phyloP scores from a whole-genome alignment of 2,329 filamentous ascomycete species.

The Trichoderma harzianum region DNA sequence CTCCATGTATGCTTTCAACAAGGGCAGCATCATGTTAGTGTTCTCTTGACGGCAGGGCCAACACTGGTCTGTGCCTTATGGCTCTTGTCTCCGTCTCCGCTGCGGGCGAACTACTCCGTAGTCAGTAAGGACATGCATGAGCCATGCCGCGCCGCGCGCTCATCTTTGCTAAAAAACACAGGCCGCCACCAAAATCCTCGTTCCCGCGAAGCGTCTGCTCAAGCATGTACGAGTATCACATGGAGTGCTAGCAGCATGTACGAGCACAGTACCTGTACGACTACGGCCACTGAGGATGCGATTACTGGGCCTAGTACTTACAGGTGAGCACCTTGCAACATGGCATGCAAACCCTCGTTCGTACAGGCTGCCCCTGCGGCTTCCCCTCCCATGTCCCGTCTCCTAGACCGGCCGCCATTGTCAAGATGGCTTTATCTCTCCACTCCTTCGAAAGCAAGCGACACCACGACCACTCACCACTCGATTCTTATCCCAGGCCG shows the following conservation, averaged over 20 bases:
- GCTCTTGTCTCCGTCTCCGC: conserved; percentile 12
- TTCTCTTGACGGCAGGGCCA: background rate
- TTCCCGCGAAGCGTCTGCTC: conserved; percentile 4
- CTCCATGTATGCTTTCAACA: conserved; percentile 2
- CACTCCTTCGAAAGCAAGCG: conserved; percentile 3
- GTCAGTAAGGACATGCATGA: conserved; percentile 10
- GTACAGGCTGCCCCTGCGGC: background rate
- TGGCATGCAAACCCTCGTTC: background rate
- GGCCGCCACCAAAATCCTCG: conserved; percentile 16
- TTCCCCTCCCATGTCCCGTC: conserved; percentile 11
- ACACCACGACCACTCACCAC: conserved; percentile 6
- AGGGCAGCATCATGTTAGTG: conserved; percentile 13
- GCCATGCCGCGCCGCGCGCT: conserved; percentile 14
- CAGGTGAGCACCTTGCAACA: background rate
- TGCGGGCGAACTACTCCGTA: conserved; percentile 17
- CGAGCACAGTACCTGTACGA: background rate
- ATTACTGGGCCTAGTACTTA: background rate
- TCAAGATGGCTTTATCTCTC: conserved; percentile 8
- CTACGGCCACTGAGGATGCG: conserved; percentile 6
- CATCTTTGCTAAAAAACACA: conserved; percentile 9
- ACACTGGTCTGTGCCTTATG: conserved; percentile 12
- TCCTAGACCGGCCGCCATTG: background rate
- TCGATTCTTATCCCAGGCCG: background rate
- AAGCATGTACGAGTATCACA: background rate
- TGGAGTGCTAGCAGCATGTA: background rate